phyloP scores from a whole-genome alignment of 1,284 basidiomycete species.

The Ganoderma leucocontextum region DNA sequence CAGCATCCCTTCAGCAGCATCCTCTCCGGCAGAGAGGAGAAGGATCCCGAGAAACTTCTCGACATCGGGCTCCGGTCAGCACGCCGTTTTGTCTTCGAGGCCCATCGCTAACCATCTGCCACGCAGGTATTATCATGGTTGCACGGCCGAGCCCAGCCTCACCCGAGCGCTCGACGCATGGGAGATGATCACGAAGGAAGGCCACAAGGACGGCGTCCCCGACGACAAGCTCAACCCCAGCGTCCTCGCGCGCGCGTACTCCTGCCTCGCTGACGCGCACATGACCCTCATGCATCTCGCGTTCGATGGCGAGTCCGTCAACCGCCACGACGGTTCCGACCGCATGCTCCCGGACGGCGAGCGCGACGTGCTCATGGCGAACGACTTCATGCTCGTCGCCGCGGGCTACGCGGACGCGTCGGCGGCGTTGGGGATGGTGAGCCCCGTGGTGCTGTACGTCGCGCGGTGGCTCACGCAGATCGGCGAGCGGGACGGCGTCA shows the following conservation, averaged over 20 bases:
- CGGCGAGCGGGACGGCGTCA: neutral
- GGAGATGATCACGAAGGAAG: constrained; percentile 11
- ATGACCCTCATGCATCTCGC: constrained; percentile 6
- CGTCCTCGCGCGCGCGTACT: constrained; percentile 15
- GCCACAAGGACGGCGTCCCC: neutral
- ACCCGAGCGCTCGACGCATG: constrained; percentile 11
- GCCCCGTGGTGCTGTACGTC: constrained; percentile 9
- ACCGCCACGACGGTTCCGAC: neutral
- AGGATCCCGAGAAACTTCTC: constrained; percentile 2
- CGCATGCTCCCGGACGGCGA: constrained; percentile 9
- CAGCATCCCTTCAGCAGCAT: neutral
- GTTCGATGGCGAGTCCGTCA: constrained; percentile 9
- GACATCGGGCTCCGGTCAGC: neutral
- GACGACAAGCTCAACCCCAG: constrained; percentile 6
- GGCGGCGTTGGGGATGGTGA: neutral
- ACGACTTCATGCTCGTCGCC: constrained; percentile 4
- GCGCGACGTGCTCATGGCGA: neutral
- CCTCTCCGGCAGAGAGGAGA: neutral
- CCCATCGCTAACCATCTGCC: neutral
- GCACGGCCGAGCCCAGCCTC: constrained; percentile 6
- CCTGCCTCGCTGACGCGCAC: constrained; percentile 15
- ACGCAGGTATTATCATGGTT: constrained; percentile 13
- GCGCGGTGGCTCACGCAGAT: constrained; percentile 8
- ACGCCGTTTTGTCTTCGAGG: neutral
- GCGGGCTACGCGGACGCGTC: constrained; percentile 9